phyloP scores from a whole-genome alignment of 2,329 filamentous ascomycete species.

The Davidsoniella eucalypti region DNA sequence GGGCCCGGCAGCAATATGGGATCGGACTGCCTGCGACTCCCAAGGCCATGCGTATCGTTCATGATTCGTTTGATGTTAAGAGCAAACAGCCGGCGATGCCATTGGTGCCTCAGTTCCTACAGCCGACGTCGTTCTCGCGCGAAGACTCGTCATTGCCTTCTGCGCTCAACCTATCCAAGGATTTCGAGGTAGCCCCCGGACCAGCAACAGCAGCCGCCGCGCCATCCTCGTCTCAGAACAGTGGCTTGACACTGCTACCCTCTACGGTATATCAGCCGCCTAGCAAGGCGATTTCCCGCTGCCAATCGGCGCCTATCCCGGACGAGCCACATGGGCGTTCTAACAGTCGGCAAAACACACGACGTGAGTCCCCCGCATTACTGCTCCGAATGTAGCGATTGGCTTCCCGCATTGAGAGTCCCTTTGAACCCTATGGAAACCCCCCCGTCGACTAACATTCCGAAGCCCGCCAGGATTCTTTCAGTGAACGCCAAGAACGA shows the following conservation, averaged over 20 bases:
- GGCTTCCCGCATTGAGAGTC: background rate
- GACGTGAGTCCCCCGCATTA: too few species aligned
- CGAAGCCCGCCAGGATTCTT: slow-evolving; percentile 9
- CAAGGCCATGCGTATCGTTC: slow-evolving; percentile 72
- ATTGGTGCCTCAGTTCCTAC: background rate
- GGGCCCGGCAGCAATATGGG: slow-evolving; percentile 28
- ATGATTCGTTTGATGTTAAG: slow-evolving; percentile 31
- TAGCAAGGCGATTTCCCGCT: slow-evolving; percentile 35
- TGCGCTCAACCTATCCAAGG: background rate
- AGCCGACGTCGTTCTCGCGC: background rate
- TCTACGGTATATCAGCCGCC: slow-evolving; percentile 45
- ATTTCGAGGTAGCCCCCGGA: slow-evolving; percentile 20
- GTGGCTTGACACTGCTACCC: slow-evolving; percentile 33
- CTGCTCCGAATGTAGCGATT: too few species aligned
- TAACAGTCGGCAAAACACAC: too few species aligned
- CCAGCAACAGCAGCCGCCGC: slow-evolving; percentile 38
- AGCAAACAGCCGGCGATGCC: background rate
- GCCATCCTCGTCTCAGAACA: slow-evolving; percentile 25
- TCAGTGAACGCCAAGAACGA: slow-evolving; percentile 1
- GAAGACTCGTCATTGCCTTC: background rate
- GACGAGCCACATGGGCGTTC: slow-evolving; percentile 18
- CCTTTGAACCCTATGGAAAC: background rate
- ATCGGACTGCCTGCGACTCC: slow-evolving; percentile 82
- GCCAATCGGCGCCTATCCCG: slow-evolving; percentile 42
- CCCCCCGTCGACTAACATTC: background rate